phyloP scores from a whole-genome alignment of 495 filamentous ascomycete genomes.

The Hypoxylon lenormandii region DNA sequence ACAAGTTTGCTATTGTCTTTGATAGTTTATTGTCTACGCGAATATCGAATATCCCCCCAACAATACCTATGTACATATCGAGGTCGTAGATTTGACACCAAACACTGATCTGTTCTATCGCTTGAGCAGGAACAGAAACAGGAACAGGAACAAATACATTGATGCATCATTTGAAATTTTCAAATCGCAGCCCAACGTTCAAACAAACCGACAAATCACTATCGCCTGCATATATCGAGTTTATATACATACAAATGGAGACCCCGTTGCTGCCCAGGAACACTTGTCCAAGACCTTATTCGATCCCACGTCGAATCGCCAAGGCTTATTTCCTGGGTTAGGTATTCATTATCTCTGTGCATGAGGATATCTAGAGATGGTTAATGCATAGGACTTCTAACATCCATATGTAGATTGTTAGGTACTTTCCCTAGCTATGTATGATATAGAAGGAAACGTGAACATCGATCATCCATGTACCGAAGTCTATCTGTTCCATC shows the following conservation, averaged over 20 bases:
- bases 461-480: not conserved
- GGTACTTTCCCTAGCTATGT: no score
- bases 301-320: constrained; percentile 27
- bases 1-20: no score
- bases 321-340: constrained; percentile 31
- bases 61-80: no score
- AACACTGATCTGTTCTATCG: no score
- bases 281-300: constrained; percentile 22
- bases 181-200: constrained; percentile 38
- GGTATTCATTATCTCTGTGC: constrained; percentile 27
- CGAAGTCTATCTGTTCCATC: not conserved
- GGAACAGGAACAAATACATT: constrained; percentile 33
- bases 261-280: constrained; percentile 40
- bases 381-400: constrained; percentile 1
- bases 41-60: no score
- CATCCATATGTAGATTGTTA: no score
- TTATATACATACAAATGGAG: constrained; percentile 28
- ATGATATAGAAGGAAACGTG: not conserved
- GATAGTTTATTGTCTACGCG: no score
- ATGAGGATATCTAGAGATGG: constrained; percentile 21
- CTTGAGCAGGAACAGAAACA: no score
- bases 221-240: constrained; percentile 17
- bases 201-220: constrained; percentile 36
- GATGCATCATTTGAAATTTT: constrained; percentile 20
- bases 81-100: no score